Evolutionary conservation across 169 alveolate genomes (phyloP).

Genomic region (Hepatocystis sp.): DNA sequence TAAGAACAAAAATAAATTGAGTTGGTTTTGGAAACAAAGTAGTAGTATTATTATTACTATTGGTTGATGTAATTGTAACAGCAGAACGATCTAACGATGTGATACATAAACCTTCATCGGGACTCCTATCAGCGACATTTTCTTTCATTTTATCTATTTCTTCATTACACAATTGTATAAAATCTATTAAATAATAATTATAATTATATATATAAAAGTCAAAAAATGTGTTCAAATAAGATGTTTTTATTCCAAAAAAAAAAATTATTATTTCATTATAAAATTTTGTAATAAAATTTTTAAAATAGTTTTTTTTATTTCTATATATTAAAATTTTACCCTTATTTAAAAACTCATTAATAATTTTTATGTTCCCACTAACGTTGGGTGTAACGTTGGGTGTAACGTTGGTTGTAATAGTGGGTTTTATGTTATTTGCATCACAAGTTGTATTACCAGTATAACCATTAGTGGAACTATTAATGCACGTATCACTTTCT

Average conservation of each 20-base stretch:
- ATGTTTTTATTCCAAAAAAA: constrained; percentile 25
- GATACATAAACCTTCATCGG: too few species aligned
- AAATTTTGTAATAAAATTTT: constrained; percentile 15
- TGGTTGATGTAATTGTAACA: too few species aligned
- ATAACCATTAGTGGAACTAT: too few species aligned
- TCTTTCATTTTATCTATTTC: constrained; percentile 2
- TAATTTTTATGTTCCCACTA: too few species aligned
- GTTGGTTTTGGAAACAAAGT: background rate
- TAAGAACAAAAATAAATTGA: constrained; percentile 10
- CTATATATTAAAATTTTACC: constrained; percentile 64
- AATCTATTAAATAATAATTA: constrained; percentile 36
- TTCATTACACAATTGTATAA: constrained; percentile 6
- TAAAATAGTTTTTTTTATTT: constrained; percentile 14
- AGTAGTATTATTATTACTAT: too few species aligned
- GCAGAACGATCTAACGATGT: too few species aligned
- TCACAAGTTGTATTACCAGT: too few species aligned
- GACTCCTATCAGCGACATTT: background rate
- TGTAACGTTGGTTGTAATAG: too few species aligned
- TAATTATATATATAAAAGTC: constrained; percentile 12
- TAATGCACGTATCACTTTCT: background rate
- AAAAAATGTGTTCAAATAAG: constrained; percentile 5
- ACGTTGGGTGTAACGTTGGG: too few species aligned
- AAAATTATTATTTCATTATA: constrained; percentile 24
- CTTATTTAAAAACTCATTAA: constrained; percentile 29
- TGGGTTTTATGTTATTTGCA: too few species aligned